Conservation (phyloP, 2,329 filamentous ascomycete genomes). For the Cladosporium sp. region DNA sequence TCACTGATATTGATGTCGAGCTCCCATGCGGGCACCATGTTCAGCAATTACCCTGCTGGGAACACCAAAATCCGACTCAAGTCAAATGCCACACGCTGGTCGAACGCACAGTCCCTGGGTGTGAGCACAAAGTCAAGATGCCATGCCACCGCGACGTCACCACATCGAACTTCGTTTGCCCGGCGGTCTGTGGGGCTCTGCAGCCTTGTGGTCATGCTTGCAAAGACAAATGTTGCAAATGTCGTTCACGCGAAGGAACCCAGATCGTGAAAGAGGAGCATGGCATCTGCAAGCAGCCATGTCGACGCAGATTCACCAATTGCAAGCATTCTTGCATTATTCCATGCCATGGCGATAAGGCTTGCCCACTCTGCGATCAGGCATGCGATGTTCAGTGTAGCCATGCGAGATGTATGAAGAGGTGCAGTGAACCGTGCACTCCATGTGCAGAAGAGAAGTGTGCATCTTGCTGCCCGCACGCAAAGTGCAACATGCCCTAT, state of each 20-base stretch:
- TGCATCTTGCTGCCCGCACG: slow-evolving; percentile 53
- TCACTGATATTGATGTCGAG: slow-evolving; percentile 26
- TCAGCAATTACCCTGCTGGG: slow-evolving; percentile 23
- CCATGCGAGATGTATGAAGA: slow-evolving; percentile 53
- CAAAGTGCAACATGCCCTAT: slow-evolving; percentile 52
- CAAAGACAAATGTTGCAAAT: slow-evolving; percentile 45
- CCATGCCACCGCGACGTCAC: slow-evolving; percentile 49
- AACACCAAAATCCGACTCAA: slow-evolving; percentile 38
- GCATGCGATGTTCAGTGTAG: slow-evolving; percentile 55
- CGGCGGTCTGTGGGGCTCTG: slow-evolving; percentile 40
- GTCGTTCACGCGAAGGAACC: slow-evolving; percentile 37
- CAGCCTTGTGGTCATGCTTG: slow-evolving; percentile 60
- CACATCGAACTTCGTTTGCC: slow-evolving; percentile 44
- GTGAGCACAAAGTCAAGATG: slow-evolving; percentile 50
- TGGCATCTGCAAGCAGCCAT: slow-evolving; percentile 45
- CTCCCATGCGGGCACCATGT: slow-evolving; percentile 29
- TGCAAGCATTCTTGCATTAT: slow-evolving; percentile 55
- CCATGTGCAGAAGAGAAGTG: slow-evolving; percentile 57
- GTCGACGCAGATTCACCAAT: slow-evolving; percentile 48
- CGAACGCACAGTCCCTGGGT: slow-evolving; percentile 48
- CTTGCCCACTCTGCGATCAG: slow-evolving; percentile 46
- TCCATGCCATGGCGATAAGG: slow-evolving; percentile 49
- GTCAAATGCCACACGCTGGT: slow-evolving; percentile 51
- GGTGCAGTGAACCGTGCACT: slow-evolving; percentile 57
- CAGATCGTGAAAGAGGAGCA: slow-evolving; percentile 38